These are phyloP conservation scores for Tolypocladium guangdongense DNA, from an alignment of 2,329 filamentous ascomycete species.

Conservation along the genomic window DNA sequence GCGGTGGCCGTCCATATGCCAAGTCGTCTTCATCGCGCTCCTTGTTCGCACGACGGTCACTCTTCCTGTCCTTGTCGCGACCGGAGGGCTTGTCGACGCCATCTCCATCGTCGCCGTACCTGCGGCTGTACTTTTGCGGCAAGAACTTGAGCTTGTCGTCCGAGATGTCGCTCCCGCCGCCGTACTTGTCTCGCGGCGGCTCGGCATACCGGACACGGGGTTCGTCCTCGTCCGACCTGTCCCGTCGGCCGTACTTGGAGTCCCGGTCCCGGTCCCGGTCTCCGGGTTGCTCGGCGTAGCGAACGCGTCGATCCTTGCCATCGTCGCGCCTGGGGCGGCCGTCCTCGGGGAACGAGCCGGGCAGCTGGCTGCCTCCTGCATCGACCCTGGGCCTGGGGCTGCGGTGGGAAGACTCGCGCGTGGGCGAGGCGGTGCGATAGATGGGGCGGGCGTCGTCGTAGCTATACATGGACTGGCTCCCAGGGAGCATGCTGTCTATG, in stretches of 20 bases:
- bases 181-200: constrained; percentile 8
- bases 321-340: constrained; percentile 10
- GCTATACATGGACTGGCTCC: constrained; percentile 24
- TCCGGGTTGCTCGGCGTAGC: constrained; percentile 10
- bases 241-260: constrained; percentile 5
- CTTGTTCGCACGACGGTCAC: constrained; percentile 10
- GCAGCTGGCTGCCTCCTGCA: constrained; percentile 9
- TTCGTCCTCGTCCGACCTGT: constrained; percentile 9
- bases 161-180: constrained; percentile 11
- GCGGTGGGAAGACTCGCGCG: constrained; percentile 23
- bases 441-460: constrained; percentile 25
- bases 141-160: constrained; percentile 32
- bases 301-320: constrained; percentile 9
- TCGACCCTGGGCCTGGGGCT: constrained; percentile 24
- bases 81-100: constrained; percentile 8
- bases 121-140: constrained; percentile 35
- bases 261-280: constrained; percentile 7
- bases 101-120: constrained; percentile 14
- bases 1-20: constrained; percentile 33
- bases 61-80: constrained; percentile 14
- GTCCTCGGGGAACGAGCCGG: constrained; percentile 23
- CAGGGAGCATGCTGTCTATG: constrained; percentile 26
- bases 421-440: constrained; percentile 24
- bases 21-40: constrained; percentile 32
- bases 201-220: constrained; percentile 8